Conservation (phyloP, 805 yeast species). For the Saccharomyces eubayanus region DNA sequence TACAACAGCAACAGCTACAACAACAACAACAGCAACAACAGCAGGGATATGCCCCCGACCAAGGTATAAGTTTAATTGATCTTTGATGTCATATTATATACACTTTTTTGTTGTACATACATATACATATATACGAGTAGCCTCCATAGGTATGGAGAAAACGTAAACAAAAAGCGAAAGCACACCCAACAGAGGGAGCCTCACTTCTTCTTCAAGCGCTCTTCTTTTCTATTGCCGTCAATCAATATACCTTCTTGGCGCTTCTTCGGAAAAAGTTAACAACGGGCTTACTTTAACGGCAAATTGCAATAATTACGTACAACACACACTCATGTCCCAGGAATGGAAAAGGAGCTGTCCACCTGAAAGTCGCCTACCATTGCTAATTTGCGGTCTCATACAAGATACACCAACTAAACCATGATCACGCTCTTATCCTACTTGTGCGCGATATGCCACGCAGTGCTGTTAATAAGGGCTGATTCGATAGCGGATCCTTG, state of each 20-base stretch:
- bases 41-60: constrained; percentile 17
- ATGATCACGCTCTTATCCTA: background rate
- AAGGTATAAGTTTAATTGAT: constrained; percentile 26
- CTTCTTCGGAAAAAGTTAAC: background rate
- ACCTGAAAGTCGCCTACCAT: background rate
- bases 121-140: constrained; percentile 1
- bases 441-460: background rate
- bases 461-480: background rate
- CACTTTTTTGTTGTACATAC: background rate
- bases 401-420: background rate
- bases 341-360: background rate
- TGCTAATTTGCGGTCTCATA: background rate
- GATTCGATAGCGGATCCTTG: constrained; percentile 13
- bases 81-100: constrained; percentile 9
- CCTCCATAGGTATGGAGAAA: background rate
- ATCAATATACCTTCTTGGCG: background rate
- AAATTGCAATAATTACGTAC: background rate
- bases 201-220: background rate
- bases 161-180: background rate
- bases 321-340: background rate
- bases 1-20: constrained; percentile 7
- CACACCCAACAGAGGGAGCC: background rate
- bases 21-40: constrained; percentile 24
- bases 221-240: background rate
- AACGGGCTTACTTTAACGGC: constrained; percentile 1